Percentiles rank a stretch among this genome's conserved stretches.
Evolutionary conservation across 768 basidiomycete species (phyloP).

Genomic region (Udeniomyces megalosporus): DNA sequence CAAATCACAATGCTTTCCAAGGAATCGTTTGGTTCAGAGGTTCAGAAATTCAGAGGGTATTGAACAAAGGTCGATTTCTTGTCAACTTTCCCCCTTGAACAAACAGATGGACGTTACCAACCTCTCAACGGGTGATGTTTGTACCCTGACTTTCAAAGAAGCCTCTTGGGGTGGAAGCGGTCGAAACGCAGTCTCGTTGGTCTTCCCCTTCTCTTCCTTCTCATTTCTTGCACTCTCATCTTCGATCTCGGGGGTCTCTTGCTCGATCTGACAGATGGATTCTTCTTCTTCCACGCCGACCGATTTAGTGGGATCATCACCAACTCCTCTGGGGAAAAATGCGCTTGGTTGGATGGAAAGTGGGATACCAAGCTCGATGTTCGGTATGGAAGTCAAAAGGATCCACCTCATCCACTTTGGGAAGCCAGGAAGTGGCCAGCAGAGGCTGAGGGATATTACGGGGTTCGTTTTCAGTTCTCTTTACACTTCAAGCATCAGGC

Average conservation of each 20-base stretch:
- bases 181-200: constrained; percentile 42
- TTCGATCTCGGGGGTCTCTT: not conserved
- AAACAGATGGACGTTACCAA: constrained; percentile 50
- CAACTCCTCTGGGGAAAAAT: constrained; percentile 39
- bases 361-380: constrained; percentile 69
- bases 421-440: constrained; percentile 56
- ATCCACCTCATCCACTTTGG: constrained; percentile 54
- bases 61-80: too few species aligned
- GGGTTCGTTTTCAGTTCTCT: constrained; percentile 41
- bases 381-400: constrained; percentile 43
- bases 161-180: constrained; percentile 56
- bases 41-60: too few species aligned
- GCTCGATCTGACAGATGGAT: not conserved
- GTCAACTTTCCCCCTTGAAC: too few species aligned
- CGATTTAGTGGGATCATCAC: constrained; percentile 37
- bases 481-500: too few species aligned
- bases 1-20: too few species aligned
- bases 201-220: not conserved
- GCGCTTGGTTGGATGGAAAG: constrained; percentile 62
- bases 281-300: not conserved
- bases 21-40: too few species aligned
- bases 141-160: constrained; percentile 70
- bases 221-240: not conserved
- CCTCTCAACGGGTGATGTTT: constrained; percentile 39
- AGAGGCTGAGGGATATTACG: constrained; percentile 55